Conservation (phyloP, 331 rosid genomes). For the Prunus yedoensis region DNA sequence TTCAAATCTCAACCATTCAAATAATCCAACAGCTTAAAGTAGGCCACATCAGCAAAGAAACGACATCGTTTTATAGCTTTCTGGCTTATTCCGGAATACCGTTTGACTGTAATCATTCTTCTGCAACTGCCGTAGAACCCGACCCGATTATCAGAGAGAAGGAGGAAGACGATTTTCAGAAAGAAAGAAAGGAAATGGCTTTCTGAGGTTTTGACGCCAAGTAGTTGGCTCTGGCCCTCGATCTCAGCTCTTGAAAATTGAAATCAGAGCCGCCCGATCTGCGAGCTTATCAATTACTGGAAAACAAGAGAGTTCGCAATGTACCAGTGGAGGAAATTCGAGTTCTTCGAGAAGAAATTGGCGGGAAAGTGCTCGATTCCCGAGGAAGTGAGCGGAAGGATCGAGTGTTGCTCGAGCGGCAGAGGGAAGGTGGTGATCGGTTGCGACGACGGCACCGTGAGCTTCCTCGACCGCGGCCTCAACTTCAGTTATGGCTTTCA, state of each 20-base stretch:
- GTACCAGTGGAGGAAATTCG: conserved; percentile 99
- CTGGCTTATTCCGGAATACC: neutral
- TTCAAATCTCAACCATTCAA: too few species aligned
- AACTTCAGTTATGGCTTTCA: conserved; percentile 77
- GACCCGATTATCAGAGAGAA: conserved; percentile 3
- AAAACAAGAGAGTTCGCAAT: conserved; percentile 23
- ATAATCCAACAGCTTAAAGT: too few species aligned
- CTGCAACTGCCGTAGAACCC: neutral
- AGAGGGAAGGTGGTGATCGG: conserved; percentile 92
- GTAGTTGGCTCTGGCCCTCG: neutral
- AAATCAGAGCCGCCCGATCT: conserved; percentile 9
- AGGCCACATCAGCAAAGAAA: too few species aligned
- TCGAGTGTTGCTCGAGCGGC: conserved; percentile 89
- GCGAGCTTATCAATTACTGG: conserved; percentile 2
- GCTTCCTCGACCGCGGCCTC: conserved; percentile 87
- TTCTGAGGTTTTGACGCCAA: conserved; percentile 2
- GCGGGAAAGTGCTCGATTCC: conserved; percentile 72
- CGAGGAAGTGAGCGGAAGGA: conserved; percentile 48
- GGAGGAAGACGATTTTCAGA: neutral
- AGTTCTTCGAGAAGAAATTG: conserved; percentile 88
- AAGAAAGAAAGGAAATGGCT: neutral
- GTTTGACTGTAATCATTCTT: neutral
- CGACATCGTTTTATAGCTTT: conserved; percentile 8
- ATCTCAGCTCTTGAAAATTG: neutral
- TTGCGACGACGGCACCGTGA: conserved; percentile 67